phyloP scores from a whole-genome alignment of 345 rosid species.

The Abelmoschus esculentus region DNA sequence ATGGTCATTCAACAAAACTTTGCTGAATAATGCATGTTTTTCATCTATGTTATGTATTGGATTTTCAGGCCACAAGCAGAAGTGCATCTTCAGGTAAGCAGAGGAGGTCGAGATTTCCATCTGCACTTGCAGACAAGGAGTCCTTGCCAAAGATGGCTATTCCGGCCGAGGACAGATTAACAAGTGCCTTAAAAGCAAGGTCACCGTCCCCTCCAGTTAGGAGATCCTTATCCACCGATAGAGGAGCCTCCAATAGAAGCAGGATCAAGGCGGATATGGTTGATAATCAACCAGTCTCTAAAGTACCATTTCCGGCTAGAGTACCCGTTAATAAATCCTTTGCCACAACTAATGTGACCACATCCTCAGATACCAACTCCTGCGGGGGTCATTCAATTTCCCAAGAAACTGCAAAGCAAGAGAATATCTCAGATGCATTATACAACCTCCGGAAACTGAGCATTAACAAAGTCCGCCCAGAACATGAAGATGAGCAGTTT shows the following conservation, averaged over 20 bases:
- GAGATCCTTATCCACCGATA: slow-evolving; percentile 76
- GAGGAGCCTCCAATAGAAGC: slow-evolving; percentile 55
- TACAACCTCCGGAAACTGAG: slow-evolving; percentile 47
- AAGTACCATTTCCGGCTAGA: slow-evolving; percentile 81
- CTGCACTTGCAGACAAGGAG: slow-evolving; percentile 58
- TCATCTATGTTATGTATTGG: background rate
- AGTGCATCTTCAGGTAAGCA: slow-evolving; percentile 86
- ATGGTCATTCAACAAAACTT: background rate
- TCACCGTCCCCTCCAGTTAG: slow-evolving; percentile 69
- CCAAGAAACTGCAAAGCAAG: slow-evolving; percentile 34
- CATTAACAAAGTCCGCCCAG: slow-evolving; percentile 45
- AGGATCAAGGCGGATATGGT: slow-evolving; percentile 45
- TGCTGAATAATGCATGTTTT: background rate
- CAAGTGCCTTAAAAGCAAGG: slow-evolving; percentile 38
- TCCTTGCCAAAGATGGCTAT: slow-evolving; percentile 34
- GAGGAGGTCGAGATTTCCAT: slow-evolving; percentile 67
- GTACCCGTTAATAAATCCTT: slow-evolving; percentile 57
- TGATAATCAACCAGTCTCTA: slow-evolving; percentile 47
- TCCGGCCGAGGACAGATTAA: slow-evolving; percentile 41
- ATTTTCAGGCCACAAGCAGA: slow-evolving; percentile 73
- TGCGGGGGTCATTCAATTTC: slow-evolving; percentile 19
- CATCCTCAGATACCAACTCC: slow-evolving; percentile 41
- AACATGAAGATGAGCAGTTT: slow-evolving; percentile 71
- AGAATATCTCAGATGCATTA: slow-evolving; percentile 38
- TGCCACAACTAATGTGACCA: slow-evolving; percentile 27